Evolutionary conservation across 2,329 filamentous ascomycete genomes (phyloP), one percentile per base, ranked within the genome.

Genomic region (Penicillium griseofulvum): DNA sequence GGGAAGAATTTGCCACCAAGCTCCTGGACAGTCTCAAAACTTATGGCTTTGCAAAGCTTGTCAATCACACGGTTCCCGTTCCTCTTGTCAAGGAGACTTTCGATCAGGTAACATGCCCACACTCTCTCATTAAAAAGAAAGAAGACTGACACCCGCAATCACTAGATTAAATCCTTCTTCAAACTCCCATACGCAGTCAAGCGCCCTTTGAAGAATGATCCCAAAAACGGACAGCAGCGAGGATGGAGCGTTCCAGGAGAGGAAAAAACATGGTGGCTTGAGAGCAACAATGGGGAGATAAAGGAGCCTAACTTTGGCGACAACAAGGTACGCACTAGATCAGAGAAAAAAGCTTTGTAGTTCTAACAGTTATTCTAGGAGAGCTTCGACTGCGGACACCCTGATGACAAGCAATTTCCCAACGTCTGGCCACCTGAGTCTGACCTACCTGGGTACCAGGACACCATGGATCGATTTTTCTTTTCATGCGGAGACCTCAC

Each of bases 341-440:
- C 37, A 14, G n/a, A 39, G 17, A 22, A 22, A 11, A 22, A 17
- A 14, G 1, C 12, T 12, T 22, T 22, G 37, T 39, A 39, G 17
- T 39, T 24, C 37, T 39, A 1, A 39, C 17, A 11, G 17, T 24
- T 10, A 39, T 39, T 22, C 19, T 22, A 56, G 54, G 54, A 56
- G 44, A 39, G 38, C 24, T 56, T 47, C n/a, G 54, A 56, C 38
- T 43, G 38, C 11, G 54, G 54, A 29, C 54, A 52, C 34, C 34
- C 43, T 3, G 31, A 52, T 12, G 54, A 56, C 31, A 38, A 49
- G 24, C 10, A 44, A 38, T 56, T 49, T 17, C 54, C 54, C 44
- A 56, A 56, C 34, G 48, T 37, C 24, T 56, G 54, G 54, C 49
- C 49, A 31, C 33, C 38, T 5, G 54, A 53, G 37, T 26, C 28